These are phyloP conservation scores for Rubus idaeus DNA, from an alignment of 306 rosid species.

Conservation along the genomic window DNA sequence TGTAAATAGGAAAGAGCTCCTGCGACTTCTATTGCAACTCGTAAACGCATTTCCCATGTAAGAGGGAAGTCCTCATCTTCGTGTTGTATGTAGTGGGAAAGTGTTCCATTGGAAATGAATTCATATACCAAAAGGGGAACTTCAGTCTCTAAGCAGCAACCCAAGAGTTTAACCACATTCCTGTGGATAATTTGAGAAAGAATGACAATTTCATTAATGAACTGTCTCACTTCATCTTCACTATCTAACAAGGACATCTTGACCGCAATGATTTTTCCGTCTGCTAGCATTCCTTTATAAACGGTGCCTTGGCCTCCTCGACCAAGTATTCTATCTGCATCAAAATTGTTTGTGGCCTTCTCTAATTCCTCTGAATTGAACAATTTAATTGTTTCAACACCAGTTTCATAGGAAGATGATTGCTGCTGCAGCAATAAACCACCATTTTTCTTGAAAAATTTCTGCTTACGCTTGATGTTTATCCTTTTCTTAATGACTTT, in stretches of 20 bases:
- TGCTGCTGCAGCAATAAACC: neutral
- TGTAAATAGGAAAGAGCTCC: neutral
- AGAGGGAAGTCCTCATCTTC: neutral
- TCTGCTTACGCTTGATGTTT: neutral
- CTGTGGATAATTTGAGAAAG: constrained; percentile 5
- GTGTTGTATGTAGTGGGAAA: neutral
- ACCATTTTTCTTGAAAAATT: neutral
- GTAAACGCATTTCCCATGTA: neutral
- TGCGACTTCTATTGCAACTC: neutral
- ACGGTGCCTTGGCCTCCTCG: constrained; percentile 21
- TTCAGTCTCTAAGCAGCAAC: constrained; percentile 4
- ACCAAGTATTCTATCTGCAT: constrained; percentile 1
- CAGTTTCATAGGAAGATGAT: neutral
- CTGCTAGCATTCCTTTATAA: too few relatives aligned
- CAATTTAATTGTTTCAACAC: neutral
- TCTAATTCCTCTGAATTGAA: neutral
- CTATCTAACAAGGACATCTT: constrained; percentile 9
- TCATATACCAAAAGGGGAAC: constrained; percentile 8
- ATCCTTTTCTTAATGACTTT: constrained; percentile 3
- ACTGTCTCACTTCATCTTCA: neutral
- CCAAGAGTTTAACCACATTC: neutral
- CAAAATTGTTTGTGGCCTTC: constrained; percentile 11
- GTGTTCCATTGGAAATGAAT: neutral
- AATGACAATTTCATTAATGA: constrained; percentile 9
- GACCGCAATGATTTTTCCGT: constrained; percentile 13